Evolutionary conservation across 2,329 filamentous ascomycete genomes (phyloP).

Genomic region (Aspergillus novoparasiticus): DNA sequence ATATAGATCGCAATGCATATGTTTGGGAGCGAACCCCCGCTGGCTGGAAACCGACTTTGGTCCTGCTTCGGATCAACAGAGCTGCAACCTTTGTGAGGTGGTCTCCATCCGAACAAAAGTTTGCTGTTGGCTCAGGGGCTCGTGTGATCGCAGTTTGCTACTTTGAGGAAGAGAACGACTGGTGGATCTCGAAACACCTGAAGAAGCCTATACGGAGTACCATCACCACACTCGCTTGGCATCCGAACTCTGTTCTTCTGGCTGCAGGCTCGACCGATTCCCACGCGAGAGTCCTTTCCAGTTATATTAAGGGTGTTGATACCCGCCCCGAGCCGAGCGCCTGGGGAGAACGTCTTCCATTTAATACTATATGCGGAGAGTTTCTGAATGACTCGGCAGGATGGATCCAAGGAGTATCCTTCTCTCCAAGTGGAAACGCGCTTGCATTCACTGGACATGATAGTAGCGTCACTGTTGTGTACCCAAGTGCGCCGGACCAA

Average conservation of each 20-base stretch:
- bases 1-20: slow-evolving; percentile 87
- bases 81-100: slow-evolving; percentile 96
- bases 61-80: slow-evolving; percentile 94
- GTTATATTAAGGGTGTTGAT: slow-evolving; percentile 95
- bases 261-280: slow-evolving; percentile 97
- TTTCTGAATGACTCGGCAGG: slow-evolving; percentile 94
- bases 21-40: slow-evolving; percentile 94
- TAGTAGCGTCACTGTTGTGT: slow-evolving; percentile 94
- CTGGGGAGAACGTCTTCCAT: slow-evolving; percentile 94
- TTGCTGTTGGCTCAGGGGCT: slow-evolving; percentile 94
- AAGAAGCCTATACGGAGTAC: slow-evolving; percentile 99
- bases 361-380: slow-evolving; percentile 98
- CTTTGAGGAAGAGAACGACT: slow-evolving; percentile 99
- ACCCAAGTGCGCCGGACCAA: slow-evolving; percentile 87
- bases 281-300: slow-evolving; percentile 90
- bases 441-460: slow-evolving; percentile 94
- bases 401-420: slow-evolving; percentile 92
- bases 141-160: slow-evolving; percentile 96
- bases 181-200: slow-evolving; percentile 99
- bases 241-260: slow-evolving; percentile 93
- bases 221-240: slow-evolving; percentile 92
- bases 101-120: slow-evolving; percentile 96
- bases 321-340: slow-evolving; percentile 79
- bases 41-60: slow-evolving; percentile 95
- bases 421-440: slow-evolving; percentile 90